phyloP scores from a whole-genome alignment of 192 early-diverging fungal species.

The Backusella mclennaniae region DNA sequence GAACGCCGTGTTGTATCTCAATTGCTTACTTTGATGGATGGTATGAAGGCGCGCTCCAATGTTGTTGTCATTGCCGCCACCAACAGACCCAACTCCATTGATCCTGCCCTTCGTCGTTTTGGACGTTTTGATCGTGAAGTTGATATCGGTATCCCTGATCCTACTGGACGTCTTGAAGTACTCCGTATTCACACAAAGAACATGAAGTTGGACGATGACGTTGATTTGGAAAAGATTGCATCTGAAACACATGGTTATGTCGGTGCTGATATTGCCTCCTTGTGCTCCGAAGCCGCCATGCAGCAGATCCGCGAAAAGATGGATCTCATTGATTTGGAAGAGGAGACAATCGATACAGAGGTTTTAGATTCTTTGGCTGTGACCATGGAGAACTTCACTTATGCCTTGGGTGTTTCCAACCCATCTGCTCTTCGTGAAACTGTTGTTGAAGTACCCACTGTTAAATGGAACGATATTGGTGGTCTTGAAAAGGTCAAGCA shows the following conservation, averaged over 20 bases:
- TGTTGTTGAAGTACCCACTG: slow-evolving; percentile 94
- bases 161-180: slow-evolving; percentile 97
- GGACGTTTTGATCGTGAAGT: slow-evolving; percentile 99
- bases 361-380: slow-evolving; percentile 94
- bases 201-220: slow-evolving; percentile 97
- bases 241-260: slow-evolving; percentile 97
- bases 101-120: slow-evolving; percentile 97
- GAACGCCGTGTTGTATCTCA: slow-evolving; percentile 96
- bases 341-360: slow-evolving; percentile 97
- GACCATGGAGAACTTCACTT: slow-evolving; percentile 95
- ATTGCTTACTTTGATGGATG: slow-evolving; percentile 94
- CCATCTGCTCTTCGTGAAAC: slow-evolving; percentile 99
- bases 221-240: slow-evolving; percentile 96
- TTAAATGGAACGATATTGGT: slow-evolving; percentile 96
- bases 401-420: slow-evolving; percentile 91
- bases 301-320: slow-evolving; percentile 99
- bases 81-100: slow-evolving; percentile 98
- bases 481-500: slow-evolving; percentile 97
- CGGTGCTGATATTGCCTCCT: slow-evolving; percentile 94
- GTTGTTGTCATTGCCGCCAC: slow-evolving; percentile 99
- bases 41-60: slow-evolving; percentile 86
- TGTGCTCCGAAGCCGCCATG: slow-evolving; percentile 99
- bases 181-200: slow-evolving; percentile 99
- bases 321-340: slow-evolving; percentile 97
- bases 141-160: slow-evolving; percentile 99